These are phyloP conservation scores for Lecanicillium sp. DNA, from an alignment of 2,329 filamentous ascomycete genomes.

Conservation along the genomic window DNA sequence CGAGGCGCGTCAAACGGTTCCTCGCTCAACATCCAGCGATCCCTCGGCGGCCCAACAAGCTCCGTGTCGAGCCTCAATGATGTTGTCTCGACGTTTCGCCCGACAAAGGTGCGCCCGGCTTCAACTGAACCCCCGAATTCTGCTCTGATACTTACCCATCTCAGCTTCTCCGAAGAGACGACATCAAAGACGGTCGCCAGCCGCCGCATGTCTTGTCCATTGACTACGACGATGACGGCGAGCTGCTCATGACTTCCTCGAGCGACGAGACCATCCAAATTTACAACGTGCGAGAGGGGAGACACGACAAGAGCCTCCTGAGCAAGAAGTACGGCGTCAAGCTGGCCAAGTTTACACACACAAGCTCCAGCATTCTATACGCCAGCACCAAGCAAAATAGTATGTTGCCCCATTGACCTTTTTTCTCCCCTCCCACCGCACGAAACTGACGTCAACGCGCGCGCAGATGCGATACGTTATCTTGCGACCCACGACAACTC, in stretches of 20 bases:
- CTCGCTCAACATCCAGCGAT: conserved; percentile 43
- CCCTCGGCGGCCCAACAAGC: conserved; percentile 24
- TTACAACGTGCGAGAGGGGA: conserved; percentile 87
- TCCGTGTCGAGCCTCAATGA: conserved; percentile 65
- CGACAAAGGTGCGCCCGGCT: conserved; percentile 58
- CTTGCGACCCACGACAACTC: conserved; percentile 91
- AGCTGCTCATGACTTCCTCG: conserved; percentile 82
- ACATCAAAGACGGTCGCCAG: conserved; percentile 42
- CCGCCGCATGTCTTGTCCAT: conserved; percentile 72
- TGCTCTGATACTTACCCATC: neutral
- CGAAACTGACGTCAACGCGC: neutral
- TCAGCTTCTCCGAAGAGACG: conserved; percentile 51
- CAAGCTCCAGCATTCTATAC: conserved; percentile 84
- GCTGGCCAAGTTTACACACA: conserved; percentile 88
- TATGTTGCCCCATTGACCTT: conserved; percentile 30
- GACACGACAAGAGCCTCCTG: conserved; percentile 78
- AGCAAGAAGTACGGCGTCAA: conserved; percentile 97
- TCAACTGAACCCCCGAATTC: neutral
- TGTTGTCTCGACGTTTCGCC: conserved; percentile 68
- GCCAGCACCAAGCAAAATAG: conserved; percentile 92
- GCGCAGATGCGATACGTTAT: conserved; percentile 69
- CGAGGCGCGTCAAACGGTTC: conserved; percentile 25
- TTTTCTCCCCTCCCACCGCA: neutral
- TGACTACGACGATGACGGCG: conserved; percentile 93
- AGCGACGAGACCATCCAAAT: conserved; percentile 94